Evolutionary conservation across 169 alveolate genomes (phyloP), one percentile per base, ranked within the genome.

Genomic region (Plasmodium billcollinsi): DNA sequence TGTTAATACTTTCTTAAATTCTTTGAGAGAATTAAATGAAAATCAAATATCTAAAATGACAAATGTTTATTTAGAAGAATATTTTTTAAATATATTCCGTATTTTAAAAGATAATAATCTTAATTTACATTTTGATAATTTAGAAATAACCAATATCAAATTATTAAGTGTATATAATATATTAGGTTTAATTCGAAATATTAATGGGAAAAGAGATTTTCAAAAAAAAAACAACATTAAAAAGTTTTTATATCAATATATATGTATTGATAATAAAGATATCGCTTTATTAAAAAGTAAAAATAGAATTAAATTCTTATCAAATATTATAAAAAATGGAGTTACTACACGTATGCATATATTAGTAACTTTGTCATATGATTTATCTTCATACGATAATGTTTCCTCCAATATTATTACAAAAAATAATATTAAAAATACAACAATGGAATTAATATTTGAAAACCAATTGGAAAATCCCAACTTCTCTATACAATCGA

Each of bases 231-330:
- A 86, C 59, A 71, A 86, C 47, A 86, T 86, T 12, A 86, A 86
- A 86, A 86, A 86, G 49, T 86, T 86, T 65, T 66, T 86, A 20
- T 86, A 86, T 86, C 92, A 86, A 61, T 67, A 86, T 72, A 86
- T 86, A 45, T 86, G 86, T 71, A 75, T 86, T 65, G 72, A 86
- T 43, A 58, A 86, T 72, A 74, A 86, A 61, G 88, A 86, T 73
- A 1, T 86, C 11, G 92, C 70, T 2, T 29, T 72, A 14, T 14
- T 71, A 29, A 86, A 72, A 58, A 86, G 72, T 33, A 86, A 18
- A 20, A 86, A 45, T 39, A 59, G 45, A 86, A 86, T 86, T 76
- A 72, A 86, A 63, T 86, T 86, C 26, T 63, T 86, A 50, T 59
- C 92, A 71, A 72, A 73, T 67, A 73, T 86, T 50, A 72, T 86